Evolutionary conservation across 2,329 filamentous ascomycete species (phyloP).

Genomic region (Aspergillus novoparasiticus): DNA sequence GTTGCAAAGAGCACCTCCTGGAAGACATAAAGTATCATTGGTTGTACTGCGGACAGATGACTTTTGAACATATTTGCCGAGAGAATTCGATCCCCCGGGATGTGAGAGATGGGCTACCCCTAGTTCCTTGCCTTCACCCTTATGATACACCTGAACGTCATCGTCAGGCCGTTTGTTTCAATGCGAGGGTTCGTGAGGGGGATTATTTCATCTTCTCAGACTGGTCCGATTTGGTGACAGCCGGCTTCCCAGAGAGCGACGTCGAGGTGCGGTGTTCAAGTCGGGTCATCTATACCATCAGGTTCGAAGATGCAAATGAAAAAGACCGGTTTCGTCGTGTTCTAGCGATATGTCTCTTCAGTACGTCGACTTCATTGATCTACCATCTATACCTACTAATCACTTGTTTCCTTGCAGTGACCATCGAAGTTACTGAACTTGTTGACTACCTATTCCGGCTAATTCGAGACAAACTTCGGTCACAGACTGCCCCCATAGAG

Average conservation of each 20-base stretch:
- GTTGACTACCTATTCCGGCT: slow-evolving; percentile 37
- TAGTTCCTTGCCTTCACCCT: slow-evolving; percentile 30
- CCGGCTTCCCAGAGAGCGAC: slow-evolving; percentile 15
- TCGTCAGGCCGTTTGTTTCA: slow-evolving; percentile 38
- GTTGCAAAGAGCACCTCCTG: slow-evolving; percentile 38
- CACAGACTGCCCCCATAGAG: slow-evolving; percentile 7
- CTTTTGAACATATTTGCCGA: slow-evolving; percentile 26
- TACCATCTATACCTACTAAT: not conserved
- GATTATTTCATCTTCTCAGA: slow-evolving; percentile 43
- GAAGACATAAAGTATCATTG: slow-evolving; percentile 41
- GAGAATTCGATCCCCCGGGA: slow-evolving; percentile 24
- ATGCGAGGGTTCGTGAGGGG: slow-evolving; percentile 22
- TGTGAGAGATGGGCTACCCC: slow-evolving; percentile 24
- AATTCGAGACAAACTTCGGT: slow-evolving; percentile 34
- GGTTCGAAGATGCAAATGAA: slow-evolving; percentile 26
- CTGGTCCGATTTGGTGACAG: slow-evolving; percentile 18
- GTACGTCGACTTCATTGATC: slow-evolving; percentile 20
- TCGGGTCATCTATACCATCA: slow-evolving; percentile 22
- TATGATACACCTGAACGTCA: slow-evolving; percentile 40
- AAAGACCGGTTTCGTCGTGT: slow-evolving; percentile 39
- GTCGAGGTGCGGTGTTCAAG: slow-evolving; percentile 26
- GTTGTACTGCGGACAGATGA: slow-evolving; percentile 24
- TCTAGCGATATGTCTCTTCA: slow-evolving; percentile 34
- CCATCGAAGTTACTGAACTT: slow-evolving; percentile 27
- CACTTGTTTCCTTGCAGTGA: slow-evolving; percentile 18